Conservation (phyloP, 164 flowering plant species). For the Nymphaea colorata region DNA sequence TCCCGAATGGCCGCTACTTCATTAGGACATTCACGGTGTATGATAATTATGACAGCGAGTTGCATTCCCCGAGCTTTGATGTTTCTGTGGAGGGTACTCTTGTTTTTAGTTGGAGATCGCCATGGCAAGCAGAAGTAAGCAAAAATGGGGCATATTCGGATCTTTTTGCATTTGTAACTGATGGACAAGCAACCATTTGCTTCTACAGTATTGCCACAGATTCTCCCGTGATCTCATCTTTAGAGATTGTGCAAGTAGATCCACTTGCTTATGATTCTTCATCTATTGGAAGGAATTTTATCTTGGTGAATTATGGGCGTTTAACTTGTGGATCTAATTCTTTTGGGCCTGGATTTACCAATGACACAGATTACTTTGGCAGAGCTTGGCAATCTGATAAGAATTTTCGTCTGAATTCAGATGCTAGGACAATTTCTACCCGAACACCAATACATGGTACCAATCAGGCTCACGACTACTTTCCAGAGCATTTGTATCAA, state of each 20-base stretch:
- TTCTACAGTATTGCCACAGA: constrained; percentile 94
- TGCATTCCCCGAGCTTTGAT: constrained; percentile 76
- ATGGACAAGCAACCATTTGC: constrained; percentile 59
- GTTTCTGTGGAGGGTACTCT: constrained; percentile 77
- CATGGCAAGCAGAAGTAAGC: constrained; percentile 54
- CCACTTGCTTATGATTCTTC: constrained; percentile 40
- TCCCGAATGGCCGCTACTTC: constrained; percentile 55
- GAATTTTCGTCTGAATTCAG: constrained; percentile 15
- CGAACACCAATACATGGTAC: constrained; percentile 20
- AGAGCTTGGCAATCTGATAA: constrained; percentile 81
- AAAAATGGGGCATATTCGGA: constrained; percentile 86
- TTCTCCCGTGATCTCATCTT: constrained; percentile 68
- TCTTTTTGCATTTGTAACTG: constrained; percentile 48
- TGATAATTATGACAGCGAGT: constrained; percentile 83
- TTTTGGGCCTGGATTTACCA: constrained; percentile 80
- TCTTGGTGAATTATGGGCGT: constrained; percentile 82
- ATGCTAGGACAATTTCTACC: constrained; percentile 24
- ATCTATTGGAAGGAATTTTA: constrained; percentile 14
- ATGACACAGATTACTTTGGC: constrained; percentile 66
- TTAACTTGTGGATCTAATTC: constrained; percentile 48
- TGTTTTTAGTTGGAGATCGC: constrained; percentile 84
- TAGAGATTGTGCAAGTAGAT: constrained; percentile 61
- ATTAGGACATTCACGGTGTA: constrained; percentile 83
- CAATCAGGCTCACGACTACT: constrained; percentile 53
- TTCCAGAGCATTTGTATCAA: constrained; percentile 75